Percentiles rank a stretch among this genome's conserved stretches.
phyloP scores from a whole-genome alignment of 129 eudicot species.

The Gnaphalium uliginosum region DNA sequence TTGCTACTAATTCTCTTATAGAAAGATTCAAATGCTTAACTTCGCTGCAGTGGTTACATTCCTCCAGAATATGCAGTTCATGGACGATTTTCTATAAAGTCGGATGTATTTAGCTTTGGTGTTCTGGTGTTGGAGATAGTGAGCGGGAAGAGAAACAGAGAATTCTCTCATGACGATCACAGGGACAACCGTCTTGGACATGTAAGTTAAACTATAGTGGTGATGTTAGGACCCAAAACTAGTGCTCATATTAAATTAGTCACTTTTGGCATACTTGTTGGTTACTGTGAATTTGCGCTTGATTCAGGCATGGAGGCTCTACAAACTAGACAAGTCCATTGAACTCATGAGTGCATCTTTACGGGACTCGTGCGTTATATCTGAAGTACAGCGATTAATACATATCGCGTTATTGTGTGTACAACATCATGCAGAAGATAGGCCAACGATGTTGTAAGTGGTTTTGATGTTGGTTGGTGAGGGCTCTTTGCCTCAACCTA shows the following conservation, averaged over 20 bases:
- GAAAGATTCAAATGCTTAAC: too few species aligned
- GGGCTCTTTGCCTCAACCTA: too few species aligned
- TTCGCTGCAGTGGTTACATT: constrained; percentile 38
- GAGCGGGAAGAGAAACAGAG: constrained; percentile 29
- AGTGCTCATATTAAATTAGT: constrained; percentile 24
- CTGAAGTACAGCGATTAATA: constrained; percentile 26
- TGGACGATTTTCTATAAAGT: not conserved
- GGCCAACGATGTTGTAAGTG: constrained; percentile 56
- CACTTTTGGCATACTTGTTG: too few species aligned
- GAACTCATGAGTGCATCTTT: constrained; percentile 23
- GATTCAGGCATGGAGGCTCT: constrained; percentile 33
- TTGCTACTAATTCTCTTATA: not conserved
- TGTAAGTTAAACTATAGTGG: too few species aligned
- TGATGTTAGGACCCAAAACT: too few species aligned
- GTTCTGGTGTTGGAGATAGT: constrained; percentile 35
- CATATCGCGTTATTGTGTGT: constrained; percentile 48
- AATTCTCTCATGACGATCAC: constrained; percentile 7
- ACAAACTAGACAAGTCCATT: constrained; percentile 19
- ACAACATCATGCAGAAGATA: constrained; percentile 45
- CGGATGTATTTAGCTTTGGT: constrained; percentile 35
- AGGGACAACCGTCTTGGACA: too few species aligned
- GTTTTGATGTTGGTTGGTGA: constrained; percentile 36
- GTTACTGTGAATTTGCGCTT: not conserved
- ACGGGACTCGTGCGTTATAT: constrained; percentile 11
- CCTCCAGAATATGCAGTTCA: constrained; percentile 47